Percentiles rank a stretch among this genome's conserved stretches.
These are phyloP conservation scores for Sequoiadendron giganteum DNA, from an alignment of 75 land plant species.

Conservation along the genomic window DNA sequence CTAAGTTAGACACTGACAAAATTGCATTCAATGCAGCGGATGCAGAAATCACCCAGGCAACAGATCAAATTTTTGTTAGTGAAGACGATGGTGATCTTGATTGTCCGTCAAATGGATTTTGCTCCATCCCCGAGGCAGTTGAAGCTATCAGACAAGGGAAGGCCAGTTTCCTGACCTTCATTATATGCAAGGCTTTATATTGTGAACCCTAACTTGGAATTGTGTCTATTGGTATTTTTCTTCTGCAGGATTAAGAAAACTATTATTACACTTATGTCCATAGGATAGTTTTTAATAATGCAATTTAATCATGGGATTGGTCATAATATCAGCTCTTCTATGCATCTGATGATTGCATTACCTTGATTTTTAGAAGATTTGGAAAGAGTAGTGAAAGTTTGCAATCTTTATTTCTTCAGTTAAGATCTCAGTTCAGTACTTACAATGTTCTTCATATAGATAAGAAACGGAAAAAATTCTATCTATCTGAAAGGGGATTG, in stretches of 20 bases:
- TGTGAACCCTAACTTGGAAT: not conserved
- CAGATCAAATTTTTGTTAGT: constrained; percentile 23
- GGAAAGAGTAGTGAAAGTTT: not conserved
- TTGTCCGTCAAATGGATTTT: constrained; percentile 47
- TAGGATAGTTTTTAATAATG: no score
- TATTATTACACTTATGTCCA: not conserved
- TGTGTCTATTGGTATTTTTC: not conserved
- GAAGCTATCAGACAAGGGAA: constrained; percentile 75
- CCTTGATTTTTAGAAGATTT: not conserved
- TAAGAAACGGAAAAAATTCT: not conserved
- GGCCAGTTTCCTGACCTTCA: constrained; percentile 23
- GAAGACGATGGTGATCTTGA: constrained; percentile 48
- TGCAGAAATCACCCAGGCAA: constrained; percentile 18
- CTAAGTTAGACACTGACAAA: constrained; percentile 15
- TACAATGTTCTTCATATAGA: not conserved
- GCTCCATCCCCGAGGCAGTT: constrained; percentile 60
- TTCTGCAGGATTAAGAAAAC: no score
- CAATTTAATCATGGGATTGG: no score
- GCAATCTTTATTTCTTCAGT: not conserved
- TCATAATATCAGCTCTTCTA: not conserved
- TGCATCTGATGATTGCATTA: not conserved
- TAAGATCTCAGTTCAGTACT: not conserved
- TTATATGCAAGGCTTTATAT: not conserved
- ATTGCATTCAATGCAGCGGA: constrained; percentile 12
- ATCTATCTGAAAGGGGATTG: not conserved